A percentile compares a stretch with the other conserved stretches of the same genome.
phyloP scores from a whole-genome alignment of 192 early-diverging fungal species.

The Gigaspora rosea region DNA sequence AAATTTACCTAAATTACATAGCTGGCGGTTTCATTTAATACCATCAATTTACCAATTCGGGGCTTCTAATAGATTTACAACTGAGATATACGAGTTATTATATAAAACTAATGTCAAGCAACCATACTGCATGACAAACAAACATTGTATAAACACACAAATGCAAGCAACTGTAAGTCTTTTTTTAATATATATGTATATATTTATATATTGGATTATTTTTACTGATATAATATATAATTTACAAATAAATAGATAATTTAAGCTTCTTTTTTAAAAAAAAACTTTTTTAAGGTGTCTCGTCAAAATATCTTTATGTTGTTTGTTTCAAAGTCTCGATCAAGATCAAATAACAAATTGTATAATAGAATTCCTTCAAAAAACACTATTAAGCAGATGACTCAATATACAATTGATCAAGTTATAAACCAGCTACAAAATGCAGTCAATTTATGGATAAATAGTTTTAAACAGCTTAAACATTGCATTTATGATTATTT shows the following conservation, averaged over 20 bases:
- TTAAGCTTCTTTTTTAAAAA: too few species aligned
- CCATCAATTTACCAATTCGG: not conserved
- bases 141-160: not conserved
- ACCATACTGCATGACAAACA: not conserved
- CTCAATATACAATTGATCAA: not conserved
- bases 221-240: not conserved
- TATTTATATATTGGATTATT: too few species aligned
- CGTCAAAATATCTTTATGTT: not conserved
- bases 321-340: not conserved
- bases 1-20: not conserved
- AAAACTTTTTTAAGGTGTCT: not conserved
- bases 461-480: not conserved
- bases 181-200: not conserved
- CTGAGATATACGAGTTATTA: not conserved
- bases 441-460: not conserved
- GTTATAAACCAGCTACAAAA: not conserved
- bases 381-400: not conserved
- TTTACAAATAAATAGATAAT: not conserved
- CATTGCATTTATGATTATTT: not conserved
- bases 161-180: not conserved
- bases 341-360: not conserved
- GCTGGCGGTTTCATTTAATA: too few species aligned
- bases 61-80: not conserved
- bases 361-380: not conserved
- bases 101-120: not conserved